Percentiles rank a stretch among this genome's conserved stretches.
Evolutionary conservation across 768 basidiomycete species (phyloP).

Genomic region (Pilatotrama ljubarskyi): DNA sequence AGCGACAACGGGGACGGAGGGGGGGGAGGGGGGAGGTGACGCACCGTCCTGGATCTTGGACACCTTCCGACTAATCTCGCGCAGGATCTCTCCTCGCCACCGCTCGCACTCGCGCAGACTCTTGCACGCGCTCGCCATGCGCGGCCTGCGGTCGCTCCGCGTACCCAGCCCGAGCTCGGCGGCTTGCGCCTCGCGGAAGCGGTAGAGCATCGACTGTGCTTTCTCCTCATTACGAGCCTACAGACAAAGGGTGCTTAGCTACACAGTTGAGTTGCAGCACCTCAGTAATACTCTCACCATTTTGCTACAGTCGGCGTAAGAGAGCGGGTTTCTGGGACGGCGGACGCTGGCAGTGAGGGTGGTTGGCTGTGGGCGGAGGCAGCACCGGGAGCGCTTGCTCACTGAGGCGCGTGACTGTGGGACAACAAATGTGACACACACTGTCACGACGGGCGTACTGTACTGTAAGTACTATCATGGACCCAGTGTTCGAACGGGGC

Average conservation of each 20-base stretch:
- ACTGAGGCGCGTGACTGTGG: not conserved
- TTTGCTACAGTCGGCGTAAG: not conserved
- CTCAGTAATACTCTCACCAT: not conserved
- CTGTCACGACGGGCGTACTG: too few species aligned
- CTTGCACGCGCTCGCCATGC: slow-evolving; percentile 91
- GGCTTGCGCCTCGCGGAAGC: slow-evolving; percentile 95
- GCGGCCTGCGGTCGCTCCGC: slow-evolving; percentile 80
- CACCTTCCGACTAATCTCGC: slow-evolving; percentile 95
- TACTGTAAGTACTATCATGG: too few species aligned
- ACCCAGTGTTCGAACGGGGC: too few species aligned
- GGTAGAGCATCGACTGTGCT: slow-evolving; percentile 92
- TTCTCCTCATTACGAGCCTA: slow-evolving; percentile 99
- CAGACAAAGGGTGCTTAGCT: not conserved
- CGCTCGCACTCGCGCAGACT: slow-evolving; percentile 91
- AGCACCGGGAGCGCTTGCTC: too few species aligned
- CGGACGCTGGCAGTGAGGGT: not conserved
- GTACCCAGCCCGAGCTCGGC: slow-evolving; percentile 92
- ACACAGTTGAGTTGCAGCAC: too few species aligned
- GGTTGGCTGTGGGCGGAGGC: too few species aligned
- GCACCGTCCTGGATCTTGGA: slow-evolving; percentile 95
- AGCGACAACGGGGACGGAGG: too few species aligned
- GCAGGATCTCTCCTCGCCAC: slow-evolving; percentile 93
- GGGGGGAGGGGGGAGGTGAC: slow-evolving; percentile 27
- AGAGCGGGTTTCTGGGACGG: not conserved
- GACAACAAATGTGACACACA: not conserved